Evolutionary conservation across 1,139 yeast species (phyloP).

Genomic region (Casaregolazyma lundiana): DNA sequence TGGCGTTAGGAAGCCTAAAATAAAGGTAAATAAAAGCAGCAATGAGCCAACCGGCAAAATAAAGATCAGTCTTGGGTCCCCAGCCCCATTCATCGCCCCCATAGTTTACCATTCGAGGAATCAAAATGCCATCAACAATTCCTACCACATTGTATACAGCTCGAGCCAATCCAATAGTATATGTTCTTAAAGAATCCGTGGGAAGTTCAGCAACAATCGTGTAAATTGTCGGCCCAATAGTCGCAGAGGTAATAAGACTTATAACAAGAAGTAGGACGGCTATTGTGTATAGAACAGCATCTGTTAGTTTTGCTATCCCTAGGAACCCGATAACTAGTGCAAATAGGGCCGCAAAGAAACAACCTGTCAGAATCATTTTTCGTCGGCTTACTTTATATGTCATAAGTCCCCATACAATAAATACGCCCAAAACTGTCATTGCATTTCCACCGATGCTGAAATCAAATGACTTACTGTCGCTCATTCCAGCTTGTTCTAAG

Average conservation of each 20-base stretch:
- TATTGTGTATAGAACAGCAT: conserved; percentile 38
- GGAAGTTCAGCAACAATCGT: conserved; percentile 54
- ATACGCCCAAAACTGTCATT: conserved; percentile 48
- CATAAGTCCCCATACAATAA: conserved; percentile 48
- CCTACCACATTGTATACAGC: conserved; percentile 39
- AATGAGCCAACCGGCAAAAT: conserved; percentile 49
- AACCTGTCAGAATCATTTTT: conserved; percentile 43
- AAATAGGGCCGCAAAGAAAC: conserved; percentile 34
- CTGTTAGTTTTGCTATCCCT: conserved; percentile 5
- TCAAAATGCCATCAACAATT: conserved; percentile 41
- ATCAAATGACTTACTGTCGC: conserved; percentile 18
- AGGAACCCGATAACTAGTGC: conserved; percentile 32
- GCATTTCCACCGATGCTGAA: conserved; percentile 17
- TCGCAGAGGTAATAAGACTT: conserved; percentile 13
- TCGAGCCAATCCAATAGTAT: conserved; percentile 52
- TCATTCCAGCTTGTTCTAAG: conserved; percentile 20
- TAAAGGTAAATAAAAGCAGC: conserved; percentile 36
- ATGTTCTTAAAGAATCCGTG: conserved; percentile 49
- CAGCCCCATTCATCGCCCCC: conserved; percentile 44
- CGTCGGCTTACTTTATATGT: conserved; percentile 43
- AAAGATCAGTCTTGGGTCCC: conserved; percentile 55
- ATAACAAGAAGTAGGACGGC: conserved; percentile 36
- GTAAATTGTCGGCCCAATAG: conserved; percentile 28
- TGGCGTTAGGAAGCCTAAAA: conserved; percentile 55
- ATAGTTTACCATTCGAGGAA: conserved; percentile 57